Evolutionary conservation across 306 rosid genomes (phyloP).

Genomic region (Cicer cuneatum): DNA sequence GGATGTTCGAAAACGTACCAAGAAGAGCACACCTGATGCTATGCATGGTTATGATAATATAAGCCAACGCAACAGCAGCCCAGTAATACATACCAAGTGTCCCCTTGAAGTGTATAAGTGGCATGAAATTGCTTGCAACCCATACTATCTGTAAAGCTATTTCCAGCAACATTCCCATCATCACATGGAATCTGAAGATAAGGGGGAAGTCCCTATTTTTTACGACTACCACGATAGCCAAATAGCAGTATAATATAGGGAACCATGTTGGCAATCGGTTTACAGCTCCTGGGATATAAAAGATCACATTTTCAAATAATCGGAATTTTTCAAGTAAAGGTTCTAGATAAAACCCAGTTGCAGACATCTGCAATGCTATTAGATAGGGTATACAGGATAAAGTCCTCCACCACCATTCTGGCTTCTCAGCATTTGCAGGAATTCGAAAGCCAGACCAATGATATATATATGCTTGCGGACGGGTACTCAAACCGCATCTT

Average conservation of each 20-base stretch:
- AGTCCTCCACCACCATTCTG: conserved; percentile 96
- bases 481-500: conserved; percentile 41
- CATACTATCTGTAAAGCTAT: conserved; percentile 63
- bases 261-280: conserved; percentile 78
- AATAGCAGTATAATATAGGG: conserved; percentile 62
- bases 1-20: conserved; percentile 73
- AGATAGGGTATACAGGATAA: conserved; percentile 80
- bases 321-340: conserved; percentile 63
- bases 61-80: conserved; percentile 74
- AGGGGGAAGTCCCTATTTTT: conserved; percentile 69
- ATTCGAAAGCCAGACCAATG: conserved; percentile 56
- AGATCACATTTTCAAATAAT: conserved; percentile 56
- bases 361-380: conserved; percentile 71
- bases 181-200: conserved; percentile 71
- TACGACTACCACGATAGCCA: conserved; percentile 65
- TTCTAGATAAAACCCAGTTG: conserved; percentile 64
- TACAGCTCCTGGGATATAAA: conserved; percentile 73
- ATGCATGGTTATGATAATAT: conserved; percentile 55
- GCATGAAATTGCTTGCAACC: conserved; percentile 76
- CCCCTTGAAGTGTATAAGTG: conserved; percentile 80
- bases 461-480: conserved; percentile 51
- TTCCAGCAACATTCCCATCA: conserved; percentile 78
- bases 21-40: conserved; percentile 75
- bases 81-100: conserved; percentile 74
- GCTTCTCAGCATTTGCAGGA: conserved; percentile 68